These are phyloP conservation scores for Botryosphaeria dothidea DNA, from an alignment of 2,329 filamentous ascomycete species.

Conservation along the genomic window DNA sequence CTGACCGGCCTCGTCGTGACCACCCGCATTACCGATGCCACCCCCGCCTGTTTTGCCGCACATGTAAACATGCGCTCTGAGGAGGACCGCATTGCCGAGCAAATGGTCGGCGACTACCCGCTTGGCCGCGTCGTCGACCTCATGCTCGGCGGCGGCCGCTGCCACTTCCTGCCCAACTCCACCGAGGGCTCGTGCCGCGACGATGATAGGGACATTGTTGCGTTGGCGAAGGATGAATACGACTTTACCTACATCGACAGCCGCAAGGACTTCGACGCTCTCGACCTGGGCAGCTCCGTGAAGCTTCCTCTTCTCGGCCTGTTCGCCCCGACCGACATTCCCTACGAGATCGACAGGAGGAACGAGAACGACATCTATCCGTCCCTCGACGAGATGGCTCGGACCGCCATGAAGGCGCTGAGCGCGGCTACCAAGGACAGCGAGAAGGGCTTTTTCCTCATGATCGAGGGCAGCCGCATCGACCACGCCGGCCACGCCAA, in stretches of 20 bases:
- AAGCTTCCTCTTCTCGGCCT: conserved; percentile 84
- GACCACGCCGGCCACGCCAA: conserved; percentile 81
- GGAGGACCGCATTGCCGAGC: conserved; percentile 88
- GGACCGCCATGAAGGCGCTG: conserved; percentile 76
- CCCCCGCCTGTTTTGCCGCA: conserved; percentile 89
- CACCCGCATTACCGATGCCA: conserved; percentile 92
- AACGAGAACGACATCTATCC: conserved; percentile 79
- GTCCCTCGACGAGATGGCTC: conserved; percentile 87
- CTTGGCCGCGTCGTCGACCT: conserved; percentile 87
- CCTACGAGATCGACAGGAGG: conserved; percentile 88
- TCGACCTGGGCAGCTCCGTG: conserved; percentile 66
- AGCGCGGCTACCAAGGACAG: conserved; percentile 78
- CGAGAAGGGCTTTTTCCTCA: conserved; percentile 94
- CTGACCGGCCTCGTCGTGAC: conserved; percentile 93
- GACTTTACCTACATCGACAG: conserved; percentile 79
- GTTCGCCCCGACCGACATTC: conserved; percentile 79
- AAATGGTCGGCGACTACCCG: conserved; percentile 86
- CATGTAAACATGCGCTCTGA: conserved; percentile 79
- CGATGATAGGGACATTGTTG: conserved; percentile 75
- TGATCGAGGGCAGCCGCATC: conserved; percentile 96
- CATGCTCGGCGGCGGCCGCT: conserved; percentile 89
- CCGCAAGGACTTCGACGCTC: conserved; percentile 72
- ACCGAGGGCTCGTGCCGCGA: conserved; percentile 77
- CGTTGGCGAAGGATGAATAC: conserved; percentile 67
- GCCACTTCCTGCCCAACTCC: conserved; percentile 85